Evolutionary conservation across 768 basidiomycete genomes (phyloP), one percentile per base, ranked within the genome.

Genomic region (Artomyces pyxidatus): DNA sequence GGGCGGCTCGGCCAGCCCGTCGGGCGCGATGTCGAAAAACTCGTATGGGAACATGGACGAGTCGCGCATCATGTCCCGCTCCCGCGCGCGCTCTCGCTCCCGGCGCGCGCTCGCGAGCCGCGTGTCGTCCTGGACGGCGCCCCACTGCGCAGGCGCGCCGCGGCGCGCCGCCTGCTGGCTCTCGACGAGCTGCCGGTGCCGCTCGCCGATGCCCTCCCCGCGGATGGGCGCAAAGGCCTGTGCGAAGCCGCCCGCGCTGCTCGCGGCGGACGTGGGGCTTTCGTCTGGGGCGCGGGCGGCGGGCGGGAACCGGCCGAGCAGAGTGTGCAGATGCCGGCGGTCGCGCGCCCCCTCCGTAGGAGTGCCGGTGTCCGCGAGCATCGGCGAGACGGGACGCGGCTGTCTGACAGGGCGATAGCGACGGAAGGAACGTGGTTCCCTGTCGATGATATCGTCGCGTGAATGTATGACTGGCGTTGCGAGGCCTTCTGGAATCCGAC

Each of bases 181-280:
- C 9, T 57, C 52, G 17, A 65, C 58, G 14, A 67, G 39, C 39
- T 68, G 68, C 16, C 63, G 58, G 0, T 68, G 63, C 29, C 70
- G 67, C 17, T 53, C 47, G 8, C 49, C 4, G 59, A 51, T 1
- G 63, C 64, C n/a, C 40, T 69, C 66, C 4, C 55, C 58, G 26
- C 67, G 62, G 17, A 72, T 55, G 11, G 66, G 59, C 16, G 67
- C 63, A 17, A 70, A 61, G 10, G 63, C 63, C 22, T 61, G 57
- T 38, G 45, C 52, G 26, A 68, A 61, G 16, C 65, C 63, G 4
- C 64, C 62, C 16, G 51, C 56, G 30, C 49, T 54, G 17, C 56
- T 58, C 12, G 22, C 29, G 12, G 12, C 14, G 11, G 11, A 5
- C 19, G 39, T 22, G 39, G 19, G 7, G n/a, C 3, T 41, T 16